These are phyloP conservation scores for Torulaspora indica DNA, from an alignment of 805 yeast genomes.

Conservation along the genomic window DNA sequence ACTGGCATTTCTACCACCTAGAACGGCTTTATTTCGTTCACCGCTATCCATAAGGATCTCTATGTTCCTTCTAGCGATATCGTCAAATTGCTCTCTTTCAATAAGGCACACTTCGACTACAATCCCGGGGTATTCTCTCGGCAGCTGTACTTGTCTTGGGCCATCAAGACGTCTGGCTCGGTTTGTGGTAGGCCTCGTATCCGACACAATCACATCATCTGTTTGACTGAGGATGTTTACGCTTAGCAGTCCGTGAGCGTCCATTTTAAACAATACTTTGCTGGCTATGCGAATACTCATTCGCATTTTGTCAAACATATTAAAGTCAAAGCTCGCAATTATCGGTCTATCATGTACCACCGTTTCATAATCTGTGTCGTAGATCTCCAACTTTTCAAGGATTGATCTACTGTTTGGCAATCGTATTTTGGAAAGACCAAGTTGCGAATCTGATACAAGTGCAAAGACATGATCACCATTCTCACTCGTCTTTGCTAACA, in stretches of 20 bases:
- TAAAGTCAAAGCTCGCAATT: constrained; percentile 49
- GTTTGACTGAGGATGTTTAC: constrained; percentile 43
- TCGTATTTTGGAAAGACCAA: constrained; percentile 63
- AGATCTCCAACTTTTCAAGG: constrained; percentile 52
- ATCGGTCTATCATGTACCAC: constrained; percentile 30
- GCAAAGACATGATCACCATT: constrained; percentile 35
- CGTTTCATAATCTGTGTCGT: constrained; percentile 28
- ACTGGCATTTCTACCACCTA: neutral
- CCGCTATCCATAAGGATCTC: constrained; percentile 26
- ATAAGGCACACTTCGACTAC: constrained; percentile 38
- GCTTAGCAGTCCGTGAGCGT: constrained; percentile 45
- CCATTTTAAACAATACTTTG: constrained; percentile 52
- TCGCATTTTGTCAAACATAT: constrained; percentile 44
- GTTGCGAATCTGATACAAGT: constrained; percentile 64
- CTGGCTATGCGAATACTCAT: constrained; percentile 49
- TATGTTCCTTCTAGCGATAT: constrained; percentile 23
- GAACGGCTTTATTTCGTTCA: constrained; percentile 6
- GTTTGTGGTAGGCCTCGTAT: constrained; percentile 15
- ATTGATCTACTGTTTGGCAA: constrained; percentile 60
- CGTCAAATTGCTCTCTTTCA: constrained; percentile 33
- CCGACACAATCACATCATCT: constrained; percentile 28
- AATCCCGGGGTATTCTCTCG: constrained; percentile 41
- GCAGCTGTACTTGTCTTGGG: constrained; percentile 21
- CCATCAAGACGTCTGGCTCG: constrained; percentile 1
- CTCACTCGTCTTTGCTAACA: constrained; percentile 40